Base-by-base conservation (phyloP, 1,284 basidiomycete species). In the Rhodotorula sp. region DNA sequence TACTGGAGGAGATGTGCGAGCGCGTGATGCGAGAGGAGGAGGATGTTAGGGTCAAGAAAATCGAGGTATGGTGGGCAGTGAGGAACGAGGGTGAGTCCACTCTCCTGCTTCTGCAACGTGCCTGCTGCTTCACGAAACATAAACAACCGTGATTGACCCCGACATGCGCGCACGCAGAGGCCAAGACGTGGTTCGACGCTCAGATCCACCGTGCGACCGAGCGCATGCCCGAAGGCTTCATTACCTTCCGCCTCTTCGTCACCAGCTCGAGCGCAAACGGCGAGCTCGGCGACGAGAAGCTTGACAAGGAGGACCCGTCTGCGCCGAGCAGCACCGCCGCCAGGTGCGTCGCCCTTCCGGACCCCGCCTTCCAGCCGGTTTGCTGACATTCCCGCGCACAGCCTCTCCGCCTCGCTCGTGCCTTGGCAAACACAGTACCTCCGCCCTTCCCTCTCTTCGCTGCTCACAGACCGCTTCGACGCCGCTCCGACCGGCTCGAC, bases 61-160 rank as follows among this genome's bases (percentile, higher is more conserved):
- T 77, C 36, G 69, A 73, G 39, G 36, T 77, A 10, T 36, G 67
- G 25, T 77, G 76, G 76, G 71, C 71, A 8, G 67, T 76, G 41
- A 67, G 62, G 53, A 53, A 66, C 27, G 69, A 71, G 37, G 67
- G 76, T 77, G 37, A 22, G 76, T 41, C 37, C 3, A 1, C 21
- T n/a, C 25, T 56, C 22, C 59, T 17, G 6, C 10, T 8, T 34
- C 25, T 71, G n/a, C n/a, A n/a, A n/a, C n/a, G n/a, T n/a, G n/a
- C n/a, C n/a, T n/a, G n/a, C n/a, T n/a, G n/a, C n/a, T n/a, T n/a
- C n/a, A n/a, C n/a, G n/a, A n/a, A n/a, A n/a, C 69, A 17, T 66
- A 79, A 27, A 77, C 76, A 10, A 71, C 78, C 36, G 76, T 76
- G 34, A 44, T 76, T 77, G 51, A 66, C 41, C 6, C 27, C 9